A percentile compares a stretch with the other conserved stretches of the same genome.
Conservation (phyloP, 2,329 filamentous ascomycete genomes). For the Periglandula ipomoeae region DNA sequence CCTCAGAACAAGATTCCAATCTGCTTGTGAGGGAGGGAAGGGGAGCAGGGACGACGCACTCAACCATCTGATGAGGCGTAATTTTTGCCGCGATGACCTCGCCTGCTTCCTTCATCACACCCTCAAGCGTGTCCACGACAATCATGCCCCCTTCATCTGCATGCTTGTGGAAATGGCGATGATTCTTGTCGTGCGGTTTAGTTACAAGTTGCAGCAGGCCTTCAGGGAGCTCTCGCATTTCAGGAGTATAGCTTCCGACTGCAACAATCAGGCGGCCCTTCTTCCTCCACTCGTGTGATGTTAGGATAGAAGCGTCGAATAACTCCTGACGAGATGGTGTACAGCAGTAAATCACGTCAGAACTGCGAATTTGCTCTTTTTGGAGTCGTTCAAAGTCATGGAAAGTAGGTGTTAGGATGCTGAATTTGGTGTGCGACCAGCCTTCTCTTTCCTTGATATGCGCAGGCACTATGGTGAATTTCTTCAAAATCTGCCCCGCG, state of each 20-base stretch:
- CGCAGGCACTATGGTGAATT: conserved; percentile 34
- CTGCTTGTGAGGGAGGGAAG: not conserved
- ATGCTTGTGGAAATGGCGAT: conserved; percentile 58
- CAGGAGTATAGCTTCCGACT: conserved; percentile 57
- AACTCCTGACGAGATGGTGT: conserved; percentile 67
- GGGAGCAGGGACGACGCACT: conserved; percentile 38
- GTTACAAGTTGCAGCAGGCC: conserved; percentile 61
- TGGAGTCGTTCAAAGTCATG: conserved; percentile 57
- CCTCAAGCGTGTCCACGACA: conserved; percentile 68
- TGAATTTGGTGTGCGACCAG: conserved; percentile 58
- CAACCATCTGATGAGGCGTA: conserved; percentile 66
- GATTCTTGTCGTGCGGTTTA: conserved; percentile 31
- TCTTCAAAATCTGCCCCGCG: conserved; percentile 40
- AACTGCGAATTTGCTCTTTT: conserved; percentile 59
- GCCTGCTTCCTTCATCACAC: conserved; percentile 73
- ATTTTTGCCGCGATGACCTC: conserved; percentile 76
- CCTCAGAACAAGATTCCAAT: conserved; percentile 9
- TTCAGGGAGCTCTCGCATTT: conserved; percentile 78
- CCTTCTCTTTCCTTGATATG: conserved; percentile 47
- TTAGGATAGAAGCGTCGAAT: conserved; percentile 66
- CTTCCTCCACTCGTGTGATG: conserved; percentile 57
- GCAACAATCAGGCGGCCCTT: conserved; percentile 66
- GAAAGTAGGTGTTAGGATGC: conserved; percentile 59
- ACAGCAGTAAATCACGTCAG: conserved; percentile 82
- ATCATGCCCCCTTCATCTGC: conserved; percentile 55